Base-by-base conservation (phyloP, 495 filamentous ascomycete genomes). In the Monascus purpureus region DNA sequence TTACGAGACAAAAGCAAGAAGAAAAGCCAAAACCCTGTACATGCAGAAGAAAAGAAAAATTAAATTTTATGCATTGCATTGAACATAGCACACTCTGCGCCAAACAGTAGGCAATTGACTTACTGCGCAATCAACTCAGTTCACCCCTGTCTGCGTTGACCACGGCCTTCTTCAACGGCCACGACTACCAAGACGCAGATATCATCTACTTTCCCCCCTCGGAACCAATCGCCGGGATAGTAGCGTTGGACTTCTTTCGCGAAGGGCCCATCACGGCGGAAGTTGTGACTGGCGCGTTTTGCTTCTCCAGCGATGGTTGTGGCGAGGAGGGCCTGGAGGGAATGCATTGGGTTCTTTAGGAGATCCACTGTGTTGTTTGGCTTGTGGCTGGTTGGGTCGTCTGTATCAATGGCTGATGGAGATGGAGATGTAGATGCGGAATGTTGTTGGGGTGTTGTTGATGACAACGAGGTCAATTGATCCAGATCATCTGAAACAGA, bases 181-280 rank as follows among this genome's bases (percentile, higher is more conserved):
- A 94, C 53, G 22, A 78, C 68, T 8, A 84, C 75, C 25, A 95
- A 55, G 4, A 80, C 77, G 39, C 79, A 84, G 27, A 93, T 92
- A 47, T 95, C 87, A 47, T 95, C 87, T 30, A 87, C 70, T 46
- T 95, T 95, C 2, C 87, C 87, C 15, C 87, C 87, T 28, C 70
- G 73, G 66, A 77, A 93, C 25, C 70, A 66, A 50, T 93, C 84
- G n/a, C 74, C 55, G 0, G 86, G 86, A 43, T 80, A 88, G 41
- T 77, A 73, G 41, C 75, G 80, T 47, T 88, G 82, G 22, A 93
- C 84, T 53, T 93, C 88, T 50, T 78, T 90, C 7, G 90, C 85
- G 52, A 97, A 97, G 17, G 90, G 90, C 0, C 90, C 84, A 51
- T 97, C 82, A 25, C 79, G 54, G 35, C 74, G 80, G 12, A 61